A percentile compares a stretch with the other conserved stretches of the same genome.
phyloP scores from a whole-genome alignment of 192 early-diverging fungal genomes.

The Lunasporangiospora selenospora region DNA sequence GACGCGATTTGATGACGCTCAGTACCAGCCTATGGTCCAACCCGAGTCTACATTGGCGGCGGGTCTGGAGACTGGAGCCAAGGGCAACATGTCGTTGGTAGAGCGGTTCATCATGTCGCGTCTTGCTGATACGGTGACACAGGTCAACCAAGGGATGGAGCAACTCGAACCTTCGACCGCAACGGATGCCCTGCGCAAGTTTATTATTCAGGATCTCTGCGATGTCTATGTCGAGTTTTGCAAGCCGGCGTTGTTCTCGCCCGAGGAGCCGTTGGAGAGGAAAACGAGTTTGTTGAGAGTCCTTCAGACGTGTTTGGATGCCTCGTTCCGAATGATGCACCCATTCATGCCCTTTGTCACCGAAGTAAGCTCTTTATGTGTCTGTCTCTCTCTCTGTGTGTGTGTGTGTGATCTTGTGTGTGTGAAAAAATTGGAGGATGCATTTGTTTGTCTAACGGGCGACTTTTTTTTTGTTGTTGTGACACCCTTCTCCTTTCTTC shows the following conservation, averaged over 20 bases:
- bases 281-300: slow-evolving; percentile 56
- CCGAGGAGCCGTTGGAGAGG: slow-evolving; percentile 55
- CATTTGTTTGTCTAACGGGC: neutral
- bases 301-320: slow-evolving; percentile 77
- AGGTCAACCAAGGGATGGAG: slow-evolving; percentile 72
- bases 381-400: neutral
- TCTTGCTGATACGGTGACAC: slow-evolving; percentile 71
- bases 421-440: neutral
- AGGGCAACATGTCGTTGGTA: slow-evolving; percentile 60
- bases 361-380: slow-evolving; percentile 65
- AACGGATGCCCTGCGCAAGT: slow-evolving; percentile 82
- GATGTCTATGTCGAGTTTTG: slow-evolving; percentile 92
- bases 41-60: slow-evolving; percentile 4
- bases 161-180: slow-evolving; percentile 76
- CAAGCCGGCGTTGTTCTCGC: slow-evolving; percentile 81
- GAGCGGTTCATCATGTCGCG: slow-evolving; percentile 88
- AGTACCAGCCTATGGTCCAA: slow-evolving; percentile 26
- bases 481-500: neutral
- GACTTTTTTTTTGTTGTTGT: neutral
- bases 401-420: too few relatives aligned
- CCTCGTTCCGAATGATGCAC: slow-evolving; percentile 83
- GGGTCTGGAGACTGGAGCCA: neutral
- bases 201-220: slow-evolving; percentile 93
- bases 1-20: slow-evolving; percentile 62
- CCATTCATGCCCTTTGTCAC: slow-evolving; percentile 99